Evolutionary conservation across 164 flowering plant genomes (phyloP).

Genomic region (Liriodendron chinense): DNA sequence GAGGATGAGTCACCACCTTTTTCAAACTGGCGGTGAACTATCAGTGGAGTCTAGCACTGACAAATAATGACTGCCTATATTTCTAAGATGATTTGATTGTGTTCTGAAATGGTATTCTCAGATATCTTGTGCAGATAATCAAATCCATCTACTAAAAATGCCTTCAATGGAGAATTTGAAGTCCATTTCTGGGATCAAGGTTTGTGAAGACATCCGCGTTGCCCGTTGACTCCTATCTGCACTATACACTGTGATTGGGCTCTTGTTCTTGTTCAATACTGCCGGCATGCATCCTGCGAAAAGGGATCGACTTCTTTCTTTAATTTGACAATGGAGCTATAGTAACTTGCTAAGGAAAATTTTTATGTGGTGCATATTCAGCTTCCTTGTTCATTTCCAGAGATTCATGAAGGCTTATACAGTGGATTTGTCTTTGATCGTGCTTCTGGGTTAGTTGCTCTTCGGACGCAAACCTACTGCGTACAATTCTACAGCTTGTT

Average conservation of each 20-base stretch:
- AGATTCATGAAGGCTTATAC: slow-evolving; percentile 30
- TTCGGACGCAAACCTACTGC: slow-evolving; percentile 64
- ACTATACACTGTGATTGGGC: not conserved
- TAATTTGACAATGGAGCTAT: not conserved
- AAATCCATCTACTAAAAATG: slow-evolving; percentile 79
- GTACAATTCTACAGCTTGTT: slow-evolving; percentile 81
- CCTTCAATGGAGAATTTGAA: slow-evolving; percentile 72
- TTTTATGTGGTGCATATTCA: slow-evolving; percentile 32
- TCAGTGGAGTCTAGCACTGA: not conserved
- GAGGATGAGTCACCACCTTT: not conserved
- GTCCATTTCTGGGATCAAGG: slow-evolving; percentile 95
- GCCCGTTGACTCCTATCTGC: not conserved
- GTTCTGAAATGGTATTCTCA: slow-evolving; percentile 22
- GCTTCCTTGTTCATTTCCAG: slow-evolving; percentile 64
- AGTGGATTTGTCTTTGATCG: slow-evolving; percentile 45
- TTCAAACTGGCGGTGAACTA: not conserved
- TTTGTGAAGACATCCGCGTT: slow-evolving; percentile 30
- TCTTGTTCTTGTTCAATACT: not conserved
- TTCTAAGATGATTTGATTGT: not conserved
- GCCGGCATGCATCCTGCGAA: not conserved
- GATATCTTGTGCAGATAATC: slow-evolving; percentile 97
- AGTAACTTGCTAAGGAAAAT: not conserved
- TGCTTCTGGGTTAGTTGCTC: slow-evolving; percentile 59
- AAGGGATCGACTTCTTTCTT: not conserved
- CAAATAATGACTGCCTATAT: not conserved